A percentile compares a stretch with the other conserved stretches of the same genome.
Evolutionary conservation across 2,329 filamentous ascomycete genomes (phyloP).

Genomic region (Mariannaea elegans): DNA sequence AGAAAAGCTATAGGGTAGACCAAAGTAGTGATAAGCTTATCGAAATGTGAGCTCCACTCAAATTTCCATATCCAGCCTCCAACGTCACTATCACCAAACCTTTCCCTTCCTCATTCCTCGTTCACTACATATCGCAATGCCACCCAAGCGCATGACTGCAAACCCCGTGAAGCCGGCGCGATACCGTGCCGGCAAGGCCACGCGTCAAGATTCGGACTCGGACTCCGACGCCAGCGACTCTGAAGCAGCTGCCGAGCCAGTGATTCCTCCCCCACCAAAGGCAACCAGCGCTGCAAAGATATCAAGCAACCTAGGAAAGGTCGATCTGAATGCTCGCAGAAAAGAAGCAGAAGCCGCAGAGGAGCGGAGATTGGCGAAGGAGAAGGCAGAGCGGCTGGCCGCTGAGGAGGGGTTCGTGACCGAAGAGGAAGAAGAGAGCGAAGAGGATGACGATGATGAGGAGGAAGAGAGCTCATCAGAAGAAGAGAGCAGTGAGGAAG

Average conservation of each 20-base stretch:
- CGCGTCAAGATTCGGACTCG: constrained; percentile 63
- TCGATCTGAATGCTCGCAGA: constrained; percentile 60
- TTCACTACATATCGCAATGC: constrained; percentile 52
- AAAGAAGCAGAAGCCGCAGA: constrained; percentile 58
- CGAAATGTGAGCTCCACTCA: constrained; percentile 25
- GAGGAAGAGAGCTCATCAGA: constrained; percentile 50
- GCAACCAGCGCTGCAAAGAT: constrained; percentile 65
- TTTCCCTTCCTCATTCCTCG: neutral
- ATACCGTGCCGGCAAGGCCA: constrained; percentile 85
- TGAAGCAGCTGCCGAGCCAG: constrained; percentile 43
- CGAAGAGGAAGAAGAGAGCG: constrained; percentile 55
- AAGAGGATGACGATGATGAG: constrained; percentile 41
- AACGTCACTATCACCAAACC: constrained; percentile 31
- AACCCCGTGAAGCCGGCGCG: constrained; percentile 84
- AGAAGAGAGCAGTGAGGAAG: constrained; percentile 64
- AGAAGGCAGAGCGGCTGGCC: constrained; percentile 60
- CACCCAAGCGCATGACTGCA: constrained; percentile 90
- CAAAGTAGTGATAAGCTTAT: constrained; percentile 34
- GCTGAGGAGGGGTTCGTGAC: constrained; percentile 72
- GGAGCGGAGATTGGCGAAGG: constrained; percentile 56
- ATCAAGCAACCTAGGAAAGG: constrained; percentile 60
- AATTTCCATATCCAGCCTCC: constrained; percentile 24
- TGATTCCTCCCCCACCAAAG: constrained; percentile 65
- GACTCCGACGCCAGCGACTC: constrained; percentile 61
- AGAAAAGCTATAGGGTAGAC: constrained; percentile 27